phyloP scores from a whole-genome alignment of 495 filamentous ascomycete genomes.

The Aspergillus taichungensis region DNA sequence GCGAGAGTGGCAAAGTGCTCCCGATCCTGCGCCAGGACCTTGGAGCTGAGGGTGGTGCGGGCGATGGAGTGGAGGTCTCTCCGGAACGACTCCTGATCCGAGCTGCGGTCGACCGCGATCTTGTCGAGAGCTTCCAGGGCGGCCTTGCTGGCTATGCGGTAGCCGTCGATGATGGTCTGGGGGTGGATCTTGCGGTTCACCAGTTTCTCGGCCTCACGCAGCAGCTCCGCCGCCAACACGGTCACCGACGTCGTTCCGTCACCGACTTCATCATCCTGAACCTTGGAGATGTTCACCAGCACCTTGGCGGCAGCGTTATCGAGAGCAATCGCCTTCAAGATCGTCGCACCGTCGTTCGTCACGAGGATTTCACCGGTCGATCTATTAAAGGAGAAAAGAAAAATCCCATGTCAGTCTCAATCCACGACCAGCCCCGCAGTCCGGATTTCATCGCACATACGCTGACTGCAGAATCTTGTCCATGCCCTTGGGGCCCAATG shows the following conservation, averaged over 20 bases:
- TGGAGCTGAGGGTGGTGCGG: constrained; percentile 94
- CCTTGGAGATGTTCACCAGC: constrained; percentile 97
- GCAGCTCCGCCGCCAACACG: constrained; percentile 86
- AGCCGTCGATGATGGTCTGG: constrained; percentile 98
- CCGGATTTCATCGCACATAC: constrained; percentile 38
- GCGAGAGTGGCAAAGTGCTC: constrained; percentile 87
- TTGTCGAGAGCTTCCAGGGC: constrained; percentile 77
- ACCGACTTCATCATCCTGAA: constrained; percentile 97
- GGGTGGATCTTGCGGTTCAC: constrained; percentile 97
- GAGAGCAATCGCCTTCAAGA: constrained; percentile 96
- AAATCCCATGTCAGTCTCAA: constrained; percentile 12
- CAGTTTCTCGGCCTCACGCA: constrained; percentile 93
- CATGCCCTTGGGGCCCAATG: constrained; percentile 96
- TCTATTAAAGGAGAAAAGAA: constrained; percentile 29
- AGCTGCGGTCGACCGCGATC: constrained; percentile 80
- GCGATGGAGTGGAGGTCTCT: constrained; percentile 87
- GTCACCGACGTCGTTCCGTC: constrained; percentile 91
- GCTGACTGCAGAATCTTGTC: constrained; percentile 99
- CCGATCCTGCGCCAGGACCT: constrained; percentile 89
- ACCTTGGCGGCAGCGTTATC: constrained; percentile 95
- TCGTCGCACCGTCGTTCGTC: constrained; percentile 97
- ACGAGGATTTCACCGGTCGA: constrained; percentile 97
- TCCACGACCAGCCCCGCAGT: constrained; percentile 10
- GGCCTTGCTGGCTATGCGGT: constrained; percentile 88
- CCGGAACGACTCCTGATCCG: constrained; percentile 71